Base-by-base conservation (phyloP, 2,329 filamentous ascomycete species). In the Zelopaecilomyces penicillatus region DNA sequence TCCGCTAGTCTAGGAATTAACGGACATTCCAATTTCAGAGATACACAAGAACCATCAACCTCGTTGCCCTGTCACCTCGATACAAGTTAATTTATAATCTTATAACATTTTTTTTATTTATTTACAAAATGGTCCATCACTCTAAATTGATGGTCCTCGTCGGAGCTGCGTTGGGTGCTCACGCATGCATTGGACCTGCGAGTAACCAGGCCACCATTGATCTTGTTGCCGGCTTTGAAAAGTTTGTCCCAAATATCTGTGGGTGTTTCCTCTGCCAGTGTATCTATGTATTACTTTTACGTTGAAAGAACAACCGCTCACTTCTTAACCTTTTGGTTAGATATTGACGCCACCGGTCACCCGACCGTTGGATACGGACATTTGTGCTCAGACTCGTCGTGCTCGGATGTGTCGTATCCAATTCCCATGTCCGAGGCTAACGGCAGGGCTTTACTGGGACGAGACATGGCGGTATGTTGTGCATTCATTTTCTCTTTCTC, bases 291-390 rank as follows among this genome's bases (percentile, higher is more conserved):
- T n/a, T n/a, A n/a, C n/a, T n/a, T n/a, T n/a, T n/a, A n/a, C n/a
- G n/a, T n/a, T n/a, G n/a, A n/a, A n/a, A n/a, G n/a, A n/a, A n/a
- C n/a, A n/a, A n/a, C n/a, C n/a, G n/a, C n/a, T n/a, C n/a, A n/a
- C n/a, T n/a, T n/a, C n/a, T n/a, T 40, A 19, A 40, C 11, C 30
- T n/a, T 28, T 31, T 10, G 27, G 6, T 26, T 5, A 60, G 54
- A 58, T 40, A 49, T 41, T n/a, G 70, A 74, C 47, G 65, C 70
- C 12, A 64, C 65, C 34, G 70, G 70, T 28, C 58, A 68, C 29
- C 67, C 70, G 0, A 75, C 70, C 4, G 66, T 75, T 0, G 73
- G 72, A 3, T 74, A 74, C 48, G 73, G 73, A 11, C 73, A 75
- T 52, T 60, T 71, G 5, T 76, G 73, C 57, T 46, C 53, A 30